Evolutionary conservation across 257 asterid species (phyloP).

Genomic region (Nicotiana undulata): DNA sequence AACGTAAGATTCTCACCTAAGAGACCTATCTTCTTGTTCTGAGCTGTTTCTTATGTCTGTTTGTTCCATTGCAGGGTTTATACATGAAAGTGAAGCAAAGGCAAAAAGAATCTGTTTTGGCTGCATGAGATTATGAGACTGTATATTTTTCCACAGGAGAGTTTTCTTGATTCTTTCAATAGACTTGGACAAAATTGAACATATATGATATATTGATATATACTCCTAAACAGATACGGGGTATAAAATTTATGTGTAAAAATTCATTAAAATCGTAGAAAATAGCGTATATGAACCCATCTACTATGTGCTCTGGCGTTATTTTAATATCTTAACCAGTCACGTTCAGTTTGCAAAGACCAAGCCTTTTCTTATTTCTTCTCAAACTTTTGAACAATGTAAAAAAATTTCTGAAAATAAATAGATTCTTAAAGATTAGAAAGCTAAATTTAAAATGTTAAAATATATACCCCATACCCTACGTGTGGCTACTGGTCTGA

Average conservation of each 20-base stretch:
- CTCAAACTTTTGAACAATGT: too few relatives aligned
- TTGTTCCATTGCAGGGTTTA: constrained; percentile 54
- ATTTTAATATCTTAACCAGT: too few relatives aligned
- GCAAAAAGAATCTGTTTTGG: constrained; percentile 31
- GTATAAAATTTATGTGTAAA: too few relatives aligned
- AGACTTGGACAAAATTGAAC: neutral
- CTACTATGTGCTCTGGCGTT: too few relatives aligned
- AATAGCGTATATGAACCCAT: too few relatives aligned
- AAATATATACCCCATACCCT: neutral
- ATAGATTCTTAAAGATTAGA: too few relatives aligned
- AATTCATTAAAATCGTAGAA: too few relatives aligned
- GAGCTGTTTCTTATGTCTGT: neutral
- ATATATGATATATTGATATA: neutral
- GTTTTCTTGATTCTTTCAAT: neutral
- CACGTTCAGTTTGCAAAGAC: too few relatives aligned
- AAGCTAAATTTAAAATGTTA: neutral
- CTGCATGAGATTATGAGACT: neutral
- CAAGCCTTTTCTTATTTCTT: too few relatives aligned
- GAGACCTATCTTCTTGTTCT: neutral
- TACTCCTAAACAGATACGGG: too few relatives aligned
- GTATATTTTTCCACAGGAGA: neutral
- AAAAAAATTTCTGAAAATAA: too few relatives aligned
- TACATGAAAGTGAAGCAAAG: constrained; percentile 77
- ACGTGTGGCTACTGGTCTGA: neutral
- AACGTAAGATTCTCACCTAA: constrained; percentile 41